phyloP scores from a whole-genome alignment of 192 early-diverging fungal genomes.

The Coemansia brasiliensis region DNA sequence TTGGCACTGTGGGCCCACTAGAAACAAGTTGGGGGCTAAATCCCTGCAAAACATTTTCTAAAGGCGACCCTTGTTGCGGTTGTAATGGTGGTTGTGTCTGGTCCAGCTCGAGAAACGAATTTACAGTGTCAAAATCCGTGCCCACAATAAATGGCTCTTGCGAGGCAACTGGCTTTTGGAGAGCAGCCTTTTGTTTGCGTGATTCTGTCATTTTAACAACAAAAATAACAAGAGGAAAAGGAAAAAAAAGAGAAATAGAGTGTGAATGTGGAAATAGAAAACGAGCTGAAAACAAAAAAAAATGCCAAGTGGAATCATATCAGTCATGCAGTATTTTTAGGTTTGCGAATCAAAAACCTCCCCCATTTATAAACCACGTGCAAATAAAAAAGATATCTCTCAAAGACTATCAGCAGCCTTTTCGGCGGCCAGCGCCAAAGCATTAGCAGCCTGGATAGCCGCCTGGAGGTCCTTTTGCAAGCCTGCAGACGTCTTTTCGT shows the following conservation, averaged over 20 bases:
- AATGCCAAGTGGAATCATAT: background rate
- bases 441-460: slow-evolving; percentile 33
- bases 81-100: background rate
- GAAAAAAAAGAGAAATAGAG: background rate
- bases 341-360: background rate
- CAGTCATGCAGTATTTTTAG: background rate
- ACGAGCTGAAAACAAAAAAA: background rate
- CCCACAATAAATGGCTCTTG: background rate
- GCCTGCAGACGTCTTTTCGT: slow-evolving; percentile 12
- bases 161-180: background rate
- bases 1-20: background rate
- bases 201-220: background rate
- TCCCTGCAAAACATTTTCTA: background rate
- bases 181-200: background rate
- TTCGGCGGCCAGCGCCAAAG: slow-evolving; percentile 43
- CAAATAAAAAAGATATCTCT: slow-evolving; percentile 1
- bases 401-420: slow-evolving; percentile 31
- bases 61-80: background rate
- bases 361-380: background rate
- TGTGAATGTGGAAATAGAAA: background rate
- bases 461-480: slow-evolving; percentile 32
- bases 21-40: slow-evolving; percentile 1
- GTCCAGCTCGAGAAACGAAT: slow-evolving; percentile 3
- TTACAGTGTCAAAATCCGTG: background rate
- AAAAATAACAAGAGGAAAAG: background rate